phyloP scores from a whole-genome alignment of 768 basidiomycete species.

The Lactifluus echinatus region DNA sequence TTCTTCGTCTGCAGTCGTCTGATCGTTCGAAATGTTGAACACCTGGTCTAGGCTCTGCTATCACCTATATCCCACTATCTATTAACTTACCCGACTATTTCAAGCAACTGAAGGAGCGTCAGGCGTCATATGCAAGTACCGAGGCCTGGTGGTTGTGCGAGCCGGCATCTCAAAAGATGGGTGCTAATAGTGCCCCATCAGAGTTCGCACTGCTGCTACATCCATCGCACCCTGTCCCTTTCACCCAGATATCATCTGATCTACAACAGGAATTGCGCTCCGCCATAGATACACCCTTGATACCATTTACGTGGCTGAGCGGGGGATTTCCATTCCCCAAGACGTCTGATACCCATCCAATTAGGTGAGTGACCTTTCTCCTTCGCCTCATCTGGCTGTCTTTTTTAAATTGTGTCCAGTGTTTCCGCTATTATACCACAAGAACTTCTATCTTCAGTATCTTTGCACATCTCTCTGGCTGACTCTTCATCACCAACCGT shows the following conservation, averaged over 20 bases:
- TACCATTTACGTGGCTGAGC: conserved; percentile 5
- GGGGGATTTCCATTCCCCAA: conserved; percentile 15
- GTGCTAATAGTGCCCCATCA: neutral
- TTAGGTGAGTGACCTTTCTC: conserved; percentile 8
- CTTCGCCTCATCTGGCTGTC: neutral
- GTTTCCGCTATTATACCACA: conserved; percentile 57
- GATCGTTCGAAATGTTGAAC: neutral
- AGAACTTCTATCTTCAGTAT: conserved; percentile 46
- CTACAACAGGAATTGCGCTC: conserved; percentile 24
- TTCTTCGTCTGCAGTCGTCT: neutral
- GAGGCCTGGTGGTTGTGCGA: conserved; percentile 21
- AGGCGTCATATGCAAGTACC: conserved; percentile 15
- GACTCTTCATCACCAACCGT: conserved; percentile 33
- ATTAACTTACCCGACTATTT: conserved; percentile 20
- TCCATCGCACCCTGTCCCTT: conserved; percentile 1
- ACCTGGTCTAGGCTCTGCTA: conserved; percentile 11
- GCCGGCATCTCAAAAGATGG: neutral
- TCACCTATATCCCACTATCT: conserved; percentile 20
- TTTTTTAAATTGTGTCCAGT: conserved; percentile 33
- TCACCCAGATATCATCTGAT: conserved; percentile 6
- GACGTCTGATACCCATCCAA: conserved; percentile 20
- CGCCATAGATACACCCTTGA: conserved; percentile 23
- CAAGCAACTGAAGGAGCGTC: conserved; percentile 16
- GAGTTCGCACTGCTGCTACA: neutral
- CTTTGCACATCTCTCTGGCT: conserved; percentile 34